phyloP scores from a whole-genome alignment of 768 basidiomycete species.

The Cystobasidium onofrii region DNA sequence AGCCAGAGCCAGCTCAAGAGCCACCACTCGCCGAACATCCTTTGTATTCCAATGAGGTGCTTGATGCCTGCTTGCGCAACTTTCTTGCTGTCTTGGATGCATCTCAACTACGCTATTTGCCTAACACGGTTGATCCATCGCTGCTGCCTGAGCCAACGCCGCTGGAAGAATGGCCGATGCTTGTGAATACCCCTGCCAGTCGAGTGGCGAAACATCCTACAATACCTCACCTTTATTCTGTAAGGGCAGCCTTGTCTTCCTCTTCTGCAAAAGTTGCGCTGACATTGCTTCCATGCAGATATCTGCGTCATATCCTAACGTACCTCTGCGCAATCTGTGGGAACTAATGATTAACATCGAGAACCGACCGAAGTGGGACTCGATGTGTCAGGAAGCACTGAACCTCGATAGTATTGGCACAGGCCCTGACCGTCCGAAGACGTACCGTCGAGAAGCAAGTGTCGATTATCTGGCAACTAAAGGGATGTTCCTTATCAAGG shows the following conservation, averaged over 20 bases:
- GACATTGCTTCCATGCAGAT: conserved; percentile 4
- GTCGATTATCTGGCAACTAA: conserved; percentile 37
- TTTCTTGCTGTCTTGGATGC: conserved; percentile 37
- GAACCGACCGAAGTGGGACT: conserved; percentile 33
- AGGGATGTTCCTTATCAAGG: conserved; percentile 39
- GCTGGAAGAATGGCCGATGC: conserved; percentile 32
- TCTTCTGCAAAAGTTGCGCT: background rate
- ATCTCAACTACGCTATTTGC: conserved; percentile 21
- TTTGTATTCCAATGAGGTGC: conserved; percentile 25
- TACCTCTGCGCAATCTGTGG: conserved; percentile 36
- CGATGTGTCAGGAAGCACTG: conserved; percentile 33
- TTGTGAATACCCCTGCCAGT: conserved; percentile 25
- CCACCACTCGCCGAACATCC: background rate
- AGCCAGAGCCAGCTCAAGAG: background rate
- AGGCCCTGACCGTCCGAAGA: background rate
- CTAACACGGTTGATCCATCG: background rate
- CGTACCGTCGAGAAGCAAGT: conserved; percentile 27
- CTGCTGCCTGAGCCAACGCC: background rate
- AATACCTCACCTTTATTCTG: conserved; percentile 33
- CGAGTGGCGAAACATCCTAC: conserved; percentile 36
- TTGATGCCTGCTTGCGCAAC: conserved; percentile 37
- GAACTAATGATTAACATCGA: conserved; percentile 32
- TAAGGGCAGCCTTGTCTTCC: background rate
- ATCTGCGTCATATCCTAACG: conserved; percentile 30
- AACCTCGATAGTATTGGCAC: conserved; percentile 35